phyloP scores from a whole-genome alignment of 1,284 basidiomycete genomes.

The Cutaneotrichosporon sp. region DNA sequence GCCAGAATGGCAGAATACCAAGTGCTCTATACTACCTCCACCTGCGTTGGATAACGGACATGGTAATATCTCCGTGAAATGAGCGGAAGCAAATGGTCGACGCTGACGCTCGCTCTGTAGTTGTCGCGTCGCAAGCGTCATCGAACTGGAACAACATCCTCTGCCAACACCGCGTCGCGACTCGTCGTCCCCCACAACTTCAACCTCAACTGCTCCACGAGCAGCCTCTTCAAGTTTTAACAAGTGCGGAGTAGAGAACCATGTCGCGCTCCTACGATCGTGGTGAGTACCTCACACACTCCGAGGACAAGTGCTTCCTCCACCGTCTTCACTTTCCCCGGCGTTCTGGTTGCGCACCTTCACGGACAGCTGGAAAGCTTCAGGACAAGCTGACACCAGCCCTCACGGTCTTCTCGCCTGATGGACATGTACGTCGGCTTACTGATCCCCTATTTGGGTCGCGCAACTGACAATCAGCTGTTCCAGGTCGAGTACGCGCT shows the following conservation, averaged over 20 bases:
- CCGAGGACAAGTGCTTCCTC: neutral
- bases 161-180: neutral
- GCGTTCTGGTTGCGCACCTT: neutral
- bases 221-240: neutral
- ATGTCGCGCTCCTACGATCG: constrained; percentile 56
- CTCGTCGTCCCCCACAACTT: neutral
- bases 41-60: neutral
- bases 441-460: neutral
- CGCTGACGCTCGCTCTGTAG: neutral
- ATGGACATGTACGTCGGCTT: constrained; percentile 67
- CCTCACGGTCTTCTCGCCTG: constrained; percentile 90
- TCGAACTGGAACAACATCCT: constrained; percentile 3
- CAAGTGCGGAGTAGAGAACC: constrained; percentile 11
- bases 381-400: constrained; percentile 33
- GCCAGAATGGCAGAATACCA: neutral
- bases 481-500: constrained; percentile 88
- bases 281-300: constrained; percentile 37
- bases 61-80: neutral
- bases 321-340: neutral
- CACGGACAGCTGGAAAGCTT: neutral
- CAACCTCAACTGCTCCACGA: neutral
- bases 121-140: constrained; percentile 11
- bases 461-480: constrained; percentile 32
- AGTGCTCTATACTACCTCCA: neutral
- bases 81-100: constrained; percentile 6